Evolutionary conservation across 371 early-diverging fungal genomes (phyloP), one percentile per base, ranked within the genome.

Genomic region (Apophysomyces trapeziformis): DNA sequence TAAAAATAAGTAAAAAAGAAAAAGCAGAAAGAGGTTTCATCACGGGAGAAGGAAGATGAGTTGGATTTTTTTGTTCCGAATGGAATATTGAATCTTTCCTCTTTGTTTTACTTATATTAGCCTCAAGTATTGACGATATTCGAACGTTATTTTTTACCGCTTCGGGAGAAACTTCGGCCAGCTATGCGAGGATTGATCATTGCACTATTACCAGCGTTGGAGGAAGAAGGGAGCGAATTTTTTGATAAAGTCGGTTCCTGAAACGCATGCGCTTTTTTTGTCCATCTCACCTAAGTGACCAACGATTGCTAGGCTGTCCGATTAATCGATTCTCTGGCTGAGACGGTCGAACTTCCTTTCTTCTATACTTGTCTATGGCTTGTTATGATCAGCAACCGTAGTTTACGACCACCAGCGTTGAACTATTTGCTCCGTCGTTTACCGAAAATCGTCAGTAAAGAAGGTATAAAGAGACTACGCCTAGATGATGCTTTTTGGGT

Each of bases 201-300:
- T 41, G 95, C 93, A 0, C 61, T 97, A 18, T 76, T 96, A 26
- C 94, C 96, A 1, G 93, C 91, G 8, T 70, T 97, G 12, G 98
- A 98, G 60, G 96, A 96, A 67, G 96, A 95, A 71, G 92, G 92
- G 38, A 91, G 87, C 72, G 97, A 97, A 68, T 90, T 85, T 68
- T 94, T 93, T 72, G 92, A 91, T 60, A 76, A 83, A 64, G 85
- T 87, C 70, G 46, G 57, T 57, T 12, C 32, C 32, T 26, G 32
- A 26, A 26, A 26, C 32, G 41, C 41, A 11, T 41, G 41, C 41
- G 8, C 41, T 7, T 7, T 38, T 26, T 70, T 38, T 65, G 16
- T 18, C 0, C 13, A 41, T 41, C 41, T 41, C 13, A 41, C 13
- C 41, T 5, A 41, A 13, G 1, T 41, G 41, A 32, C 45, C 8